Base-by-base conservation (phyloP, 768 basidiomycete genomes). In the Auricularia heimuer region DNA sequence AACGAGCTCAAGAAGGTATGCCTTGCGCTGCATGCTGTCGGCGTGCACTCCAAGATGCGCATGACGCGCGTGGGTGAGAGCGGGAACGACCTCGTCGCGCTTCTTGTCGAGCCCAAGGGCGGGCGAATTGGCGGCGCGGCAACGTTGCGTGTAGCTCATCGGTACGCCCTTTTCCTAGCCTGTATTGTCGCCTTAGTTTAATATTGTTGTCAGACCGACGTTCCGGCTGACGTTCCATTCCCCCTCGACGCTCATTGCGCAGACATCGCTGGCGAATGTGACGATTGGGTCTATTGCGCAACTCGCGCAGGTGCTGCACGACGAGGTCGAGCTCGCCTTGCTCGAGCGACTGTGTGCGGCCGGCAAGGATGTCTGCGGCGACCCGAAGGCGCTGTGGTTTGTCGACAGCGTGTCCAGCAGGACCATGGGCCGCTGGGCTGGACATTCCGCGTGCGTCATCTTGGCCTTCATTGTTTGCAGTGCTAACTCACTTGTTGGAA, bases 191-290 rank as follows among this genome's bases (percentile, higher is more conserved):
- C 24, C 34, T n/a, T 45, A 18, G 21, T 36, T 60, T 29, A 24
- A 60, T 24, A 10, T 64, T n/a, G 18, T 10, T 42, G 12, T 14
- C 65, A 91, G 90, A 68, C 85, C 89, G 68, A 85, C 87, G 0
- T 73, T 93, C 61, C 86, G 89, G 14, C 82, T 94, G 69, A 90
- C 89, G 2, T 86, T 91, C 71, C 70, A 79, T 21, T 86, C 92
- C 0, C 92, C 92, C 16, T 91, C 90, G 11, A 82, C 83, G 10
- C 74, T 94, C 34, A 85, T 81, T n/a, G 90, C 87, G 0, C 89
- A 92, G 71, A 81, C 93, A 24, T 82, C 90, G 4, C 90, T 91
- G 75, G 89, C 90, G 14, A 92, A 88, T 1, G 74, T 92, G 18
- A 71, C 81, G 1, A 84, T 93, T 14, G 83, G 86, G 3, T 90